Evolutionary conservation across 2,329 filamentous ascomycete species (phyloP).

Genomic region (Myrmaecium sp.): DNA sequence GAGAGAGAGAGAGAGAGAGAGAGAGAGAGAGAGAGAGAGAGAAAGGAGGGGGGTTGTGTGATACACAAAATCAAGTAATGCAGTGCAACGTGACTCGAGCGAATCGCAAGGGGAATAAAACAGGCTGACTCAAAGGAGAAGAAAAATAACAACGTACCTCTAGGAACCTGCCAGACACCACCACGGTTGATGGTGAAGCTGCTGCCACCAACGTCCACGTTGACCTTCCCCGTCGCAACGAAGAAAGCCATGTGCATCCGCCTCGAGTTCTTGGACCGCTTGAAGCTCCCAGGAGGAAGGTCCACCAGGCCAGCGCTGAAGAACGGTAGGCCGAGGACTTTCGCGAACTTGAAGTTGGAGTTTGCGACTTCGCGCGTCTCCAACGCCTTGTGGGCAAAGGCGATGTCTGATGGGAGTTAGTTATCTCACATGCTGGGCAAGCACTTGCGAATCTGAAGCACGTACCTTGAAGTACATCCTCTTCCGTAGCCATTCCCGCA

Average conservation of each 20-base stretch:
- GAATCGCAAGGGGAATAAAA: conserved; percentile 3
- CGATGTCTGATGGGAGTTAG: conserved; percentile 32
- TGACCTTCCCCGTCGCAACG: conserved; percentile 65
- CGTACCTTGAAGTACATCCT: conserved; percentile 28
- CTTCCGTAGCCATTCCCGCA: conserved; percentile 37
- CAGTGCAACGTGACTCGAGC: too few relatives aligned
- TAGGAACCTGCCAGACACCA: conserved; percentile 84
- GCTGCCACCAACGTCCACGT: conserved; percentile 59
- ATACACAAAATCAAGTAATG: too few relatives aligned
- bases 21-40: conserved; percentile 1
- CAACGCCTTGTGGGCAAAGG: conserved; percentile 40
- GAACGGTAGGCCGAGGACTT: conserved; percentile 62
- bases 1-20: background rate
- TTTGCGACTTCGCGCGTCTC: conserved; percentile 40
- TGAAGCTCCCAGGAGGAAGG: conserved; percentile 64
- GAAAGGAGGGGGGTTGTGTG: background rate
- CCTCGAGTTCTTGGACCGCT: conserved; percentile 78
- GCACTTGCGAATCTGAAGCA: conserved; percentile 2
- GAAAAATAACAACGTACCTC: conserved; percentile 51
- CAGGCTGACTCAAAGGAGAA: conserved; percentile 6
- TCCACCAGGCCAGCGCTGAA: conserved; percentile 85
- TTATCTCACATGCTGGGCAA: background rate
- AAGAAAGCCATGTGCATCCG: conserved; percentile 98
- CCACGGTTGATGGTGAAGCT: conserved; percentile 72
- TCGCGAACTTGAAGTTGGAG: conserved; percentile 72